These are phyloP conservation scores for Bombardia bombarda DNA, from an alignment of 495 filamentous ascomycete species.

Conservation along the genomic window DNA sequence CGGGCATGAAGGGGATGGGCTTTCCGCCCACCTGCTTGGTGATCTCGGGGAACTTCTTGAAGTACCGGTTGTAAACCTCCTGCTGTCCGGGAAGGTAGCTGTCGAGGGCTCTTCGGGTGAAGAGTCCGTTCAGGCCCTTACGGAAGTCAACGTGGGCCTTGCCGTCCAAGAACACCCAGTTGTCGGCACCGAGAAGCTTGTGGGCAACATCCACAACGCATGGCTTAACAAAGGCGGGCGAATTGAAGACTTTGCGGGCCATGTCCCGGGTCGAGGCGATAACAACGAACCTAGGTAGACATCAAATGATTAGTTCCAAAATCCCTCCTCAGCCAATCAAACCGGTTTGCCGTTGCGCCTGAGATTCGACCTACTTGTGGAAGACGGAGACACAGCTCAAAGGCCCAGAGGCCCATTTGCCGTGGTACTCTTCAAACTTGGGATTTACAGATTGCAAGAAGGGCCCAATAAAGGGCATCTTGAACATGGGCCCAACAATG, in stretches of 20 bases:
- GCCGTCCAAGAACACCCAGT: conserved; percentile 98
- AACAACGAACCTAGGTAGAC: conserved; percentile 81
- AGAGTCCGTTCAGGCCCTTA: conserved; percentile 90
- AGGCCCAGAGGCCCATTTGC: conserved; percentile 83
- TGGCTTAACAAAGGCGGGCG: conserved; percentile 84
- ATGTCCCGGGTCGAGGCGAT: conserved; percentile 94
- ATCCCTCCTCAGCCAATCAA: too few species aligned
- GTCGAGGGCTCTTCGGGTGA: conserved; percentile 84
- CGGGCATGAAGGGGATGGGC: conserved; percentile 79
- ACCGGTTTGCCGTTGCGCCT: too few species aligned
- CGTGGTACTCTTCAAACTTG: conserved; percentile 81
- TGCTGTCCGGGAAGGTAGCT: conserved; percentile 88
- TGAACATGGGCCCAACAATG: conserved; percentile 74
- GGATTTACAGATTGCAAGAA: conserved; percentile 90
- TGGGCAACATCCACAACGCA: conserved; percentile 94
- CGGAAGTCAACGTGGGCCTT: conserved; percentile 93
- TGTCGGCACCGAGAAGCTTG: conserved; percentile 84
- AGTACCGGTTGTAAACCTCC: conserved; percentile 84
- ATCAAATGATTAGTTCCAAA: too few species aligned
- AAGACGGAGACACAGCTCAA: conserved; percentile 98
- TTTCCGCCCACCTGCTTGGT: conserved; percentile 61
- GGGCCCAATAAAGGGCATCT: conserved; percentile 91
- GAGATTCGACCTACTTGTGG: conserved; percentile 85
- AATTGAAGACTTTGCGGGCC: conserved; percentile 96
- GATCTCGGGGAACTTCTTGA: conserved; percentile 65